Conservation (phyloP, 306 rosid genomes). For the Corylus avellana region DNA sequence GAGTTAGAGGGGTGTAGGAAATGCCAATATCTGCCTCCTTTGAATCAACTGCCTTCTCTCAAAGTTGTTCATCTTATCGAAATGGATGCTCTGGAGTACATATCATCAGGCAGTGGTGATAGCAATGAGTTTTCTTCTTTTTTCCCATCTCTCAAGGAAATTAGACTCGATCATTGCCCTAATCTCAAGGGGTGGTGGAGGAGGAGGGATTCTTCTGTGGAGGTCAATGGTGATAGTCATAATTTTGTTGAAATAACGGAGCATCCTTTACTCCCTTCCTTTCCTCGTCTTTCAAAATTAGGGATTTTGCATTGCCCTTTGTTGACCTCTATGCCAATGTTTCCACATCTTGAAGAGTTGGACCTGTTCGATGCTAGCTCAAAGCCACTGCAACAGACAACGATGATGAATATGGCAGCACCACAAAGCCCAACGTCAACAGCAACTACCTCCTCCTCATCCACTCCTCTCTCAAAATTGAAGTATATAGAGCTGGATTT, state of each 20-base stretch:
- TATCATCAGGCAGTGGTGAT: not conserved
- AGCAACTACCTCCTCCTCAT: not conserved
- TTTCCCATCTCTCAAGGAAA: conserved; percentile 9
- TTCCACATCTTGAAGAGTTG: not conserved
- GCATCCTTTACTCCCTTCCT: not conserved
- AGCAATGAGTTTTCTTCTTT: not conserved
- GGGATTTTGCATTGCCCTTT: not conserved
- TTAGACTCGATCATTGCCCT: not conserved
- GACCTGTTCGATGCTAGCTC: not conserved
- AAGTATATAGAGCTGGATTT: too few relatives aligned
- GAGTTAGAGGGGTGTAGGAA: too few relatives aligned
- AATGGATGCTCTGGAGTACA: conserved; percentile 8
- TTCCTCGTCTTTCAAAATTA: not conserved
- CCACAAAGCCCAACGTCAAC: not conserved
- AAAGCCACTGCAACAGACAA: not conserved
- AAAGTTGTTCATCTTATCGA: not conserved
- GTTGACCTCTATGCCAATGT: not conserved
- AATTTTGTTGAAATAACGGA: too few relatives aligned
- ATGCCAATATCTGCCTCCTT: not conserved
- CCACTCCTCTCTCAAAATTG: too few relatives aligned
- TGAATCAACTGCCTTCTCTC: conserved; percentile 6
- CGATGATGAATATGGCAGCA: too few relatives aligned
- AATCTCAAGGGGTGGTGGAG: conserved; percentile 33
- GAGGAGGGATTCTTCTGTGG: not conserved
- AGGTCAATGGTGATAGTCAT: not conserved